Evolutionary conservation across 352 stramenopile species (phyloP).

Genomic region (Hyaloperonospora arabidopsidis): DNA sequence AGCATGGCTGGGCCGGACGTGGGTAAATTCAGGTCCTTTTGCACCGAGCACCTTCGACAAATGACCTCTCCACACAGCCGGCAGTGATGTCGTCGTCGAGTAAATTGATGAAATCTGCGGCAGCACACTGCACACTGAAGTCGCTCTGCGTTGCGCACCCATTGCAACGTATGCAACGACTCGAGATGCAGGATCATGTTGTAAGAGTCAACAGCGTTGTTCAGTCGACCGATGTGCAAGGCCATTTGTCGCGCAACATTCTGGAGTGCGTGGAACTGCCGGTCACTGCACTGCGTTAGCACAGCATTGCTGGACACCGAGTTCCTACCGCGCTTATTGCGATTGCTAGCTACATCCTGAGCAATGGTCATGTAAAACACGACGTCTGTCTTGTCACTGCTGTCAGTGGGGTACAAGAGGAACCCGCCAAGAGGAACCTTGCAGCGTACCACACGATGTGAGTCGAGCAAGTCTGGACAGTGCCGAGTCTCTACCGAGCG

Average conservation of each 20-base stretch:
- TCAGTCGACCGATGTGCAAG: constrained; percentile 37
- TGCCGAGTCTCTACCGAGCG: constrained; percentile 55
- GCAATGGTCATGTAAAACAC: constrained; percentile 66
- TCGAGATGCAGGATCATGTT: constrained; percentile 53
- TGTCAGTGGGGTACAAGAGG: constrained; percentile 56
- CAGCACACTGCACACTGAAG: constrained; percentile 55
- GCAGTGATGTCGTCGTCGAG: constrained; percentile 65
- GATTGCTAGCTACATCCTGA: constrained; percentile 10
- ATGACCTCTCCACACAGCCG: constrained; percentile 69
- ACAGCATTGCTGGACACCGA: constrained; percentile 1
- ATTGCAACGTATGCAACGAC: constrained; percentile 38
- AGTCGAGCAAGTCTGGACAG: constrained; percentile 55
- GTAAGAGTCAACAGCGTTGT: constrained; percentile 57
- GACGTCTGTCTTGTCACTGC: constrained; percentile 55
- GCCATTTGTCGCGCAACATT: constrained; percentile 52
- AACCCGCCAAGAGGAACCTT: constrained; percentile 59
- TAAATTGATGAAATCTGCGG: constrained; percentile 58
- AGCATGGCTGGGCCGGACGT: constrained; percentile 56
- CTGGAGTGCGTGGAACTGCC: constrained; percentile 58
- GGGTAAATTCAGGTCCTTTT: constrained; percentile 63
- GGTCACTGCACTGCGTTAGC: constrained; percentile 30
- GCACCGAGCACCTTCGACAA: constrained; percentile 60
- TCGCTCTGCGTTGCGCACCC: constrained; percentile 50
- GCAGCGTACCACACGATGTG: constrained; percentile 51
- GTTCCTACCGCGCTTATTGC: constrained; percentile 3